Conservation (phyloP, 257 asterid genomes). For the Plectranthus barbatus region DNA sequence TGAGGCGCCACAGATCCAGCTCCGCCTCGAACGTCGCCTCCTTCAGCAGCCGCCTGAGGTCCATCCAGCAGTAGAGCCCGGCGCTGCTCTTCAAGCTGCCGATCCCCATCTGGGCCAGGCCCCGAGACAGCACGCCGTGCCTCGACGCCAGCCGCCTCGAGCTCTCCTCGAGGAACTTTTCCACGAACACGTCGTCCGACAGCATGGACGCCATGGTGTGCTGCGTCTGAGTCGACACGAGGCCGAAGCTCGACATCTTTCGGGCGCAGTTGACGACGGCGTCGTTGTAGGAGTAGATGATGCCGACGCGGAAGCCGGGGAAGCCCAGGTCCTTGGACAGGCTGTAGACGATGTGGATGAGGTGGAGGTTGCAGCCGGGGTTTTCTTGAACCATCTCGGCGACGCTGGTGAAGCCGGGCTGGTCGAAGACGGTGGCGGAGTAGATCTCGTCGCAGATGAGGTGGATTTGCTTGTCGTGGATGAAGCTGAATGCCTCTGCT, state of each 20-base stretch:
- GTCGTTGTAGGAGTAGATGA: conserved; percentile 69
- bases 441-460: conserved; percentile 75
- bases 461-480: conserved; percentile 45
- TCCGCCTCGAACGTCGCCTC: conserved; percentile 53
- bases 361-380: conserved; percentile 28
- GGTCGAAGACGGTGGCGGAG: conserved; percentile 71
- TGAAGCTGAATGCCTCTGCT: conserved; percentile 33
- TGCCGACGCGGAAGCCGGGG: conserved; percentile 78
- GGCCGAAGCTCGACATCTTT: conserved; percentile 82
- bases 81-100: conserved; percentile 46
- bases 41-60: conserved; percentile 40
- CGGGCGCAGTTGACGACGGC: conserved; percentile 43
- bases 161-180: conserved; percentile 37
- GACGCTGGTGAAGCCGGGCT: conserved; percentile 60
- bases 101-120: conserved; percentile 48
- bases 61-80: conserved; percentile 73
- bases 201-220: conserved; percentile 55
- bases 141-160: conserved; percentile 38
- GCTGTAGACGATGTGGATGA: conserved; percentile 73
- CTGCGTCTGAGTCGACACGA: conserved; percentile 80
- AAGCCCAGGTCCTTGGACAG: conserved; percentile 80
- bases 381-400: conserved; percentile 52
- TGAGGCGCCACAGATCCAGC: conserved; percentile 50
- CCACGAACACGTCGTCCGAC: conserved; percentile 50
- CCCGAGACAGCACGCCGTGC: conserved; percentile 30